Evolutionary conservation across 2,329 filamentous ascomycete species (phyloP).

Genomic region (Colletotrichum aenigma): DNA sequence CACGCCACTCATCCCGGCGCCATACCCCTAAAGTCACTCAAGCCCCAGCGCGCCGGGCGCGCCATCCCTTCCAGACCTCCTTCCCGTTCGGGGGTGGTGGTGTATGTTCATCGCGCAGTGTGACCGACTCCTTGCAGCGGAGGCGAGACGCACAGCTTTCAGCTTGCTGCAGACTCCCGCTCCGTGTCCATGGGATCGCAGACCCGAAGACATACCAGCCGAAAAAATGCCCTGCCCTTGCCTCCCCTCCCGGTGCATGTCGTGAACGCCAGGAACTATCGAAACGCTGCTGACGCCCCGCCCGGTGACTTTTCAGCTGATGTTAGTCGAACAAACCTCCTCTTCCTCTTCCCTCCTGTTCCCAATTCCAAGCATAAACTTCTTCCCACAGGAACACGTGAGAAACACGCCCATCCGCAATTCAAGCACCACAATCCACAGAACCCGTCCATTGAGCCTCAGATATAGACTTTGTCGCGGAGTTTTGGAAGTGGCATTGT

Average conservation of each 20-base stretch:
- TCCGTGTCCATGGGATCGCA: not conserved
- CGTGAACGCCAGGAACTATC: not conserved
- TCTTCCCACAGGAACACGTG: not conserved
- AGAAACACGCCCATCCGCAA: not conserved
- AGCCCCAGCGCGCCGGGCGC: not conserved
- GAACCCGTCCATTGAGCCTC: not conserved
- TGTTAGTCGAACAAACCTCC: not conserved
- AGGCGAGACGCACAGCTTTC: not conserved
- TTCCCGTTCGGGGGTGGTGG: not conserved
- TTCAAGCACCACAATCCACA: not conserved
- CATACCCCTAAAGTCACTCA: not conserved
- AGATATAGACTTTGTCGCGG: not conserved
- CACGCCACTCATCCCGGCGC: not conserved
- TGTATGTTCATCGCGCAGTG: not conserved
- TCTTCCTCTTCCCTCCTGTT: not conserved
- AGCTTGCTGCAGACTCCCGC: not conserved
- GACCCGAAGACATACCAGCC: not conserved
- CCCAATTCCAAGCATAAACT: not conserved
- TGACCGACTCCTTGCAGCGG: not conserved
- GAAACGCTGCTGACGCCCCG: not conserved
- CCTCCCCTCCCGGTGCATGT: not conserved
- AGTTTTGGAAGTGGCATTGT: not conserved
- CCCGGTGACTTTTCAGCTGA: not conserved
- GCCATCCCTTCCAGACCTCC: not conserved
- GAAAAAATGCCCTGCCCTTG: not conserved